Evolutionary conservation across 2,329 filamentous ascomycete genomes (phyloP), one percentile per base, ranked within the genome.

Genomic region (Colletotrichum lini): DNA sequence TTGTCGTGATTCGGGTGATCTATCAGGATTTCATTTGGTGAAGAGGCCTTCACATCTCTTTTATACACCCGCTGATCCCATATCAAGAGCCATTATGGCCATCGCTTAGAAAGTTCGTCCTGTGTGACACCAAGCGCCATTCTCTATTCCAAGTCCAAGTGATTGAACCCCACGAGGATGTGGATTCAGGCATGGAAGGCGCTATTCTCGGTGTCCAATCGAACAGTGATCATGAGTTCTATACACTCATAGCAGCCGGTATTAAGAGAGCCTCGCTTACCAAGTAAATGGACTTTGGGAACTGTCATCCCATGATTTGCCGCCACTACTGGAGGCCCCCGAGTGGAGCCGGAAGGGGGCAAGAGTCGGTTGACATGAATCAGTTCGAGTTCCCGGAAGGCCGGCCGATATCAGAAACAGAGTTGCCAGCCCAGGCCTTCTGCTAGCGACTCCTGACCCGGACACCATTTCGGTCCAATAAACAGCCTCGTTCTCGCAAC

Each of bases 121-220:
- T 52, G n/a, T 42, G 26, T 26, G 26, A 26, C 26, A 52, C 53
- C 26, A 16, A 53, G 23, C 35, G 23, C 12, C 16, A 21, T 2
- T 21, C 52, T 47, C 42, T 67, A 53, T 45, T 67, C 57, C 18
- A 67, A 44, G 38, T 58, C 57, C 52, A 58, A 52, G 52, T 57
- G 52, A 58, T 8, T 21, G 35, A 10, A 40, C 57, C 50, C 58
- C 35, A 57, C 50, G 38, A 47, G 3, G 26, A 4, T 26, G 64
- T 71, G 64, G 64, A 49, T 47, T 52, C 7, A 16, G 38, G 44
- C 64, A 67, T 42, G 68, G 57, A 63, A 52, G 64, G 35, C 52
- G 44, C 64, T 58, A 67, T 67, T 58, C 53, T 47, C 16, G 53
- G 52, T 30, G 10, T 56, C 42, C 62, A 57, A 66, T 57, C 58